Conservation (phyloP, 2,329 filamentous ascomycete species). For the Coniella vitis region DNA sequence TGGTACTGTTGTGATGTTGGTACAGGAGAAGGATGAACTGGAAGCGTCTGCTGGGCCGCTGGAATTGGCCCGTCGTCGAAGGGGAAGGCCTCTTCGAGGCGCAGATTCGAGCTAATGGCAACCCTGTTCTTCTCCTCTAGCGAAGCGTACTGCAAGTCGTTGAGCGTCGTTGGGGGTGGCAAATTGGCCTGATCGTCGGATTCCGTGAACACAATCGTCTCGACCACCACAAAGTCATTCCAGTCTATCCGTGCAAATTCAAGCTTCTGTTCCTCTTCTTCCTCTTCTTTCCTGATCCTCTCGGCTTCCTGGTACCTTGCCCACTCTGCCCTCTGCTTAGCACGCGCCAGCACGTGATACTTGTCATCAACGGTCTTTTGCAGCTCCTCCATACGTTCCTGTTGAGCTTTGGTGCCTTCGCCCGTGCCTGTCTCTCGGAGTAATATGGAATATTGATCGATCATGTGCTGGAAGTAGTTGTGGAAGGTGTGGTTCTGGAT, state of each 20-base stretch:
- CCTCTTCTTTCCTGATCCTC: conserved; percentile 82
- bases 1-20: conserved; percentile 26
- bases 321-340: conserved; percentile 83
- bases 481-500: conserved; percentile 93
- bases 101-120: conserved; percentile 71
- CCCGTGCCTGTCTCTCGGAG: conserved; percentile 63
- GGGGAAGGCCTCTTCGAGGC: conserved; percentile 94
- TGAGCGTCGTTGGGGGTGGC: conserved; percentile 80
- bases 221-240: conserved; percentile 95
- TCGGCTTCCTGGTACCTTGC: conserved; percentile 76
- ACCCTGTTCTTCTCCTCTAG: conserved; percentile 91
- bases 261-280: conserved; percentile 71
- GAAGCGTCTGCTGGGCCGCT: conserved; percentile 34
- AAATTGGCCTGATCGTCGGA: conserved; percentile 80
- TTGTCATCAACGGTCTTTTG: conserved; percentile 71
- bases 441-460: conserved; percentile 88
- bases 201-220: conserved; percentile 89
- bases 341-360: conserved; percentile 70
- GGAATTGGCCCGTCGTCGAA: conserved; percentile 54
- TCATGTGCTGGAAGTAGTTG: conserved; percentile 86
- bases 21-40: conserved; percentile 36
- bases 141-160: conserved; percentile 88
- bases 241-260: conserved; percentile 86
- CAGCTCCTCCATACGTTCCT: conserved; percentile 66
- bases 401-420: conserved; percentile 59